These are phyloP conservation scores for Calocera viscosa DNA, from an alignment of 768 basidiomycete species.

Conservation along the genomic window DNA sequence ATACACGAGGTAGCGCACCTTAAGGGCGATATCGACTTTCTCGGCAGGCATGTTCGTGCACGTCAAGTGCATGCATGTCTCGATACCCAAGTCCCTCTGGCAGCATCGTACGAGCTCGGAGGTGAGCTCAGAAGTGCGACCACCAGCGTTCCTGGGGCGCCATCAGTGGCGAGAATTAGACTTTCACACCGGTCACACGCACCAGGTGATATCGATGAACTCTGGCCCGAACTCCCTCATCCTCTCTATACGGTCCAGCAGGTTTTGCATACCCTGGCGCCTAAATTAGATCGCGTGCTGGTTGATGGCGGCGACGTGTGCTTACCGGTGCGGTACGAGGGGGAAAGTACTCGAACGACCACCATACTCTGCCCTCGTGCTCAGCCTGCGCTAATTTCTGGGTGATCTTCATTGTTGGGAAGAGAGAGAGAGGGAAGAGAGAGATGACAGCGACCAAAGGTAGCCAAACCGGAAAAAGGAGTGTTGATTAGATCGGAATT, in stretches of 20 bases:
- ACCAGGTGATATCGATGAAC: conserved; percentile 98
- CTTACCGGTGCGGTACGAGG: conserved; percentile 84
- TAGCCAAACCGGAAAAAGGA: background rate
- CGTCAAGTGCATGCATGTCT: conserved; percentile 97
- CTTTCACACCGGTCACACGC: conserved; percentile 15
- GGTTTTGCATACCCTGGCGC: conserved; percentile 76
- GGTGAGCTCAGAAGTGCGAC: conserved; percentile 86
- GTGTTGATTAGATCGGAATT: background rate
- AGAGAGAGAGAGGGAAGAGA: background rate
- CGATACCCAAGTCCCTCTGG: conserved; percentile 81
- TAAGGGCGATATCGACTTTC: conserved; percentile 83
- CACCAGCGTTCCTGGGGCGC: conserved; percentile 77
- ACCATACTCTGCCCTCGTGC: conserved; percentile 82
- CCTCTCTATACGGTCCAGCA: conserved; percentile 95
- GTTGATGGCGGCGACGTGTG: conserved; percentile 3
- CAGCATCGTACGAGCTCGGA: conserved; percentile 90
- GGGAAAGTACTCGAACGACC: conserved; percentile 99
- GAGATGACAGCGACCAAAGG: background rate
- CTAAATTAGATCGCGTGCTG: conserved; percentile 8
- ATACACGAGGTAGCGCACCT: conserved; percentile 40
- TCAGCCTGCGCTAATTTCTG: conserved; percentile 80
- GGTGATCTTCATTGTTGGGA: conserved; percentile 68
- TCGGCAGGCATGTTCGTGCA: conserved; percentile 98
- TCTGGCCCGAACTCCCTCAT: conserved; percentile 93
- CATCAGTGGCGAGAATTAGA: background rate